Conservation (phyloP, 192 early-diverging fungal species). For the Haplosporangium gracile region DNA sequence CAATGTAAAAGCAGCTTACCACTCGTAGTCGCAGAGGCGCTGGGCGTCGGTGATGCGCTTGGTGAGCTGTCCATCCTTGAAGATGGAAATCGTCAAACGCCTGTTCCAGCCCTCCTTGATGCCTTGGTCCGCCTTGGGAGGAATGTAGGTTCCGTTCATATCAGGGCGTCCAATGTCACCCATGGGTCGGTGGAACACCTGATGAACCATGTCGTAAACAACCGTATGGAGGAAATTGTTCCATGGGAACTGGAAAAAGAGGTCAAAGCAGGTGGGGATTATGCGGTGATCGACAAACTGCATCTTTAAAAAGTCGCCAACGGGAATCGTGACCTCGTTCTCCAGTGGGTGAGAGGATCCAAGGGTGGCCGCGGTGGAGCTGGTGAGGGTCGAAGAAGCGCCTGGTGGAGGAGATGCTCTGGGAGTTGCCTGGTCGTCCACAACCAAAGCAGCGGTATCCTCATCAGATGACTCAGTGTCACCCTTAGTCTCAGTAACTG, state of each 20-base stretch:
- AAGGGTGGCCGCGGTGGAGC: slow-evolving; percentile 8
- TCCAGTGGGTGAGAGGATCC: slow-evolving; percentile 13
- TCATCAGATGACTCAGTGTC: slow-evolving; percentile 18
- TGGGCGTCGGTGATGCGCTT: slow-evolving; percentile 88
- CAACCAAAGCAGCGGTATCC: background rate
- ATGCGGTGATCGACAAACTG: slow-evolving; percentile 73
- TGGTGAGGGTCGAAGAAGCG: slow-evolving; percentile 14
- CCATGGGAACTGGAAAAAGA: slow-evolving; percentile 96
- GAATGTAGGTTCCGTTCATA: slow-evolving; percentile 20
- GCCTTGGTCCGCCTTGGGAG: slow-evolving; percentile 21
- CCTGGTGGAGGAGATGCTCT: slow-evolving; percentile 37
- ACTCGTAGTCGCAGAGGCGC: slow-evolving; percentile 81
- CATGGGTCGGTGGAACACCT: slow-evolving; percentile 93
- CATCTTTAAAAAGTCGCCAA: slow-evolving; percentile 78
- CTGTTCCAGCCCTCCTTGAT: slow-evolving; percentile 32
- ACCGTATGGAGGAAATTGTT: slow-evolving; percentile 99
- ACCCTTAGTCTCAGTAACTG: background rate
- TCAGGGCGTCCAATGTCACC: slow-evolving; percentile 50
- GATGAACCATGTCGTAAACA: slow-evolving; percentile 98
- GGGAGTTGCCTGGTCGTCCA: slow-evolving; percentile 33
- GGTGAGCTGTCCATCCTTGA: slow-evolving; percentile 88
- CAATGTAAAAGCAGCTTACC: slow-evolving; percentile 58
- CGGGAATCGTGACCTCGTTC: slow-evolving; percentile 56
- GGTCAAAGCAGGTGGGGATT: slow-evolving; percentile 74
- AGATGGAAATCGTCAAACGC: slow-evolving; percentile 65